A percentile compares a stretch with the other conserved stretches of the same genome.
Evolutionary conservation across 345 rosid species (phyloP).

Genomic region (thale cress (Arabidopsis thaliana)): DNA sequence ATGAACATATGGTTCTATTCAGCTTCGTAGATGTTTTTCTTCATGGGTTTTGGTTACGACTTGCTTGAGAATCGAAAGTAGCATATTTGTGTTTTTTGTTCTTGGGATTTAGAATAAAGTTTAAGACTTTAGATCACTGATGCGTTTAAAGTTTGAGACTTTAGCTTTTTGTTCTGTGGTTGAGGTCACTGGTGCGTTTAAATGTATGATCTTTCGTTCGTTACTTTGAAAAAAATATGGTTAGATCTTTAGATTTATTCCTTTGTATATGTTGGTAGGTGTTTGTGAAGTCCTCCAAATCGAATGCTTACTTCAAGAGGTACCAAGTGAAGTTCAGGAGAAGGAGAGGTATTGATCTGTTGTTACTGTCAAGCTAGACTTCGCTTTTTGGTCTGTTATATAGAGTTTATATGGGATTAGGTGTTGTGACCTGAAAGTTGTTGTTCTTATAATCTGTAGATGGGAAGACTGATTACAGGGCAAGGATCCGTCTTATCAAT

Average conservation of each 20-base stretch:
- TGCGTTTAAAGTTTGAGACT: neutral
- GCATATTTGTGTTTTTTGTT: too few relatives aligned
- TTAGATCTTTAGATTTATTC: conserved; percentile 2
- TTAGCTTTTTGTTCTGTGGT: neutral
- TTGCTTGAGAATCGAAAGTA: too few relatives aligned
- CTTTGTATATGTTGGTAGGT: conserved; percentile 21
- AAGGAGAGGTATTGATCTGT: conserved; percentile 11
- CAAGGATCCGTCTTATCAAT: conserved; percentile 54
- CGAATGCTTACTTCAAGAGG: conserved; percentile 39
- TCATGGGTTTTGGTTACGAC: conserved; percentile 17
- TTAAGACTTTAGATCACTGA: too few relatives aligned
- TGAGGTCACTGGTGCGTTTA: neutral
- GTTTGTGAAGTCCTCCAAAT: conserved; percentile 32
- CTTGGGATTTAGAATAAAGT: too few relatives aligned
- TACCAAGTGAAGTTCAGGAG: conserved; percentile 45
- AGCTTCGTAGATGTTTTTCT: neutral
- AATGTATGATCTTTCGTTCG: conserved; percentile 1
- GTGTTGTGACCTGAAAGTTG: neutral
- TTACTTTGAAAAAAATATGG: neutral
- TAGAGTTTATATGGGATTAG: too few relatives aligned
- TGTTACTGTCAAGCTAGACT: too few relatives aligned
- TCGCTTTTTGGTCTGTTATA: too few relatives aligned
- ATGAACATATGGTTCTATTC: neutral
- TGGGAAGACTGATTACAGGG: conserved; percentile 91
- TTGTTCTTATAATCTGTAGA: conserved; percentile 40